Conservation (phyloP, 352 stramenopile species). For the Thalassiosira allenii region DNA sequence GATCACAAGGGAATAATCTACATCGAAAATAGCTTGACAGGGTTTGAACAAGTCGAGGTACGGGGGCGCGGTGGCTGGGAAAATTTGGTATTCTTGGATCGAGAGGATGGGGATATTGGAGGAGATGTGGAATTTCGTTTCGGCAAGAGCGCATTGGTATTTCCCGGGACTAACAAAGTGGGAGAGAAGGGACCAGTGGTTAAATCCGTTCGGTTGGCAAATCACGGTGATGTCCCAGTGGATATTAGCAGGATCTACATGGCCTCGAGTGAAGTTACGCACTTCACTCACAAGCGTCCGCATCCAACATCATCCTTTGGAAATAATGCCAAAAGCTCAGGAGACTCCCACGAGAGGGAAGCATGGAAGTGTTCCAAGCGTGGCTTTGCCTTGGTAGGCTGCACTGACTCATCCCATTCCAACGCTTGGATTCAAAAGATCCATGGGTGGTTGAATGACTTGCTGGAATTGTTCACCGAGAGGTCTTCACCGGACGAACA, state of each 20-base stretch:
- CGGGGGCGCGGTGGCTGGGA: slow-evolving; percentile 70
- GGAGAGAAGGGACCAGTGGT: slow-evolving; percentile 45
- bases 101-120: slow-evolving; percentile 33
- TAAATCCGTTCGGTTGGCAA: slow-evolving; percentile 74
- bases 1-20: slow-evolving; percentile 74
- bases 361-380: slow-evolving; percentile 31
- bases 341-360: background rate
- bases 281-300: slow-evolving; percentile 56
- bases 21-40: slow-evolving; percentile 84
- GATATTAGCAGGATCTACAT: slow-evolving; percentile 64
- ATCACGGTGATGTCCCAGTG: slow-evolving; percentile 69
- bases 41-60: slow-evolving; percentile 78
- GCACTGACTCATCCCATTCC: slow-evolving; percentile 15
- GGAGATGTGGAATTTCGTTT: slow-evolving; percentile 81
- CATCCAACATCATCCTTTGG: slow-evolving; percentile 33
- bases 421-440: slow-evolving; percentile 23
- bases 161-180: slow-evolving; percentile 61
- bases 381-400: slow-evolving; percentile 56
- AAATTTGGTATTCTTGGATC: slow-evolving; percentile 78
- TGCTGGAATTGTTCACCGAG: slow-evolving; percentile 9
- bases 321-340: background rate
- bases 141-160: slow-evolving; percentile 74
- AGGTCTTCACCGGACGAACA: too few species aligned
- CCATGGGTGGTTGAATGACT: slow-evolving; percentile 20
- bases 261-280: slow-evolving; percentile 61